Percentiles rank a stretch among this genome's conserved stretches.
These are phyloP conservation scores for Fusarium equiseti DNA, from an alignment of 2,329 filamentous ascomycete genomes.

Conservation along the genomic window DNA sequence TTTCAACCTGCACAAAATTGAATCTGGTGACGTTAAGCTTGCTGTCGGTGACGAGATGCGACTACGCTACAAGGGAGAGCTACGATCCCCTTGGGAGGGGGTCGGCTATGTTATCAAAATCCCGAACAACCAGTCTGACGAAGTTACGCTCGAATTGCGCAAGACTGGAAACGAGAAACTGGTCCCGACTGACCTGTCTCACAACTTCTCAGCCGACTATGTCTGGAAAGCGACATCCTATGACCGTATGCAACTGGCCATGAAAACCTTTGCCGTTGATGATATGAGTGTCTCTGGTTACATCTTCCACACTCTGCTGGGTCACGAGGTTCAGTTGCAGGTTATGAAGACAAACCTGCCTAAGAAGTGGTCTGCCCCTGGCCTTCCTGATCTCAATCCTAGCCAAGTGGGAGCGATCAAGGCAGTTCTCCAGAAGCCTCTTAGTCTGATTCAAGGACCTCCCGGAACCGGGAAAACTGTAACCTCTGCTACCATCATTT, in stretches of 20 bases:
- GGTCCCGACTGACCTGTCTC: constrained; percentile 93
- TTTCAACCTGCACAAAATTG: constrained; percentile 95
- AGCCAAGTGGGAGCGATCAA: constrained; percentile 98
- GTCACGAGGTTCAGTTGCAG: constrained; percentile 92
- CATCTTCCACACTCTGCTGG: constrained; percentile 96
- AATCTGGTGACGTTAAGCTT: constrained; percentile 96
- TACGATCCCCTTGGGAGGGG: constrained; percentile 93
- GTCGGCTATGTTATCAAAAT: constrained; percentile 99
- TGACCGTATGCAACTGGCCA: constrained; percentile 98
- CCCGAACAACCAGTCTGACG: constrained; percentile 98
- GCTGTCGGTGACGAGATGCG: constrained; percentile 99
- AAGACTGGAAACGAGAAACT: constrained; percentile 96
- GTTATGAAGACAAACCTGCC: constrained; percentile 96
- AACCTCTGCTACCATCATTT: constrained; percentile 98
- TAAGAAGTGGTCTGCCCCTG: constrained; percentile 96
- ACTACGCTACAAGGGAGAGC: constrained; percentile 93
- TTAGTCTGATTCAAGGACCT: constrained; percentile 96
- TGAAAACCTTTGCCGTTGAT: constrained; percentile 98
- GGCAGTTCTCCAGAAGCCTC: constrained; percentile 90
- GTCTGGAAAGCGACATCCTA: constrained; percentile 99
- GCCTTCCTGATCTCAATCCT: constrained; percentile 91
- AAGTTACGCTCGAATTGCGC: constrained; percentile 93
- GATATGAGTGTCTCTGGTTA: constrained; percentile 99
- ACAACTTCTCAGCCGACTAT: constrained; percentile 98
- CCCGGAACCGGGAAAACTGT: constrained; percentile 99